Evolutionary conservation across 163 green algal species (phyloP).

Genomic region (Chlamydomonas reinhardtii): DNA sequence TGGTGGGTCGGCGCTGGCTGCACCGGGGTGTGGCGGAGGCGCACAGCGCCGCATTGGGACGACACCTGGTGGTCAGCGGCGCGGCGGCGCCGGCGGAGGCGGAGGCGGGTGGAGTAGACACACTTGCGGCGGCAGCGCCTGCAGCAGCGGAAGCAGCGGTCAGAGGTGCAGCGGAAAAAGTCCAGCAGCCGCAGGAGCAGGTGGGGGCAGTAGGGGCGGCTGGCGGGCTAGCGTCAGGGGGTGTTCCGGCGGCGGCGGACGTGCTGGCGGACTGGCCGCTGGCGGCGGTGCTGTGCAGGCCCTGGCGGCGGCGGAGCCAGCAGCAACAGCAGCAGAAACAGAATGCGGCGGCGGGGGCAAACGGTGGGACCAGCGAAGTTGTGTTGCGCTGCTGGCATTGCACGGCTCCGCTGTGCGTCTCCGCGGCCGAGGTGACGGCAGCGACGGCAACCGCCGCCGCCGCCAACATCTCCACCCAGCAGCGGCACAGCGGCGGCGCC

Average conservation of each 20-base stretch:
- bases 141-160: not conserved
- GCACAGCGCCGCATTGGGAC: not conserved
- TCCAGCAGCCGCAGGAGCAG: not conserved
- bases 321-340: not conserved
- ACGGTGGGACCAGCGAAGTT: not conserved
- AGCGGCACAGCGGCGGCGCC: no score
- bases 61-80: not conserved
- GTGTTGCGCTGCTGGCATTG: constrained; percentile 18
- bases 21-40: not conserved
- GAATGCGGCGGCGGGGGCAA: not conserved
- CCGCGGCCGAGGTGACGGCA: no score
- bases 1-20: not conserved
- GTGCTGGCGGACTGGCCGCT: constrained; percentile 40
- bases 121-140: not conserved
- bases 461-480: no score
- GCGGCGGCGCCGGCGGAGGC: no score
- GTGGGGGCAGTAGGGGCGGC: no score
- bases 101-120: no score
- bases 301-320: not conserved
- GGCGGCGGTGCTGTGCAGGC: constrained; percentile 37
- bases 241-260: constrained; percentile 22
- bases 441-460: no score
- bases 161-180: not conserved
- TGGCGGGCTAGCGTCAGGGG: no score
- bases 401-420: not conserved